Evolutionary conservation across 257 asterid species (phyloP), one percentile per base, ranked within the genome.

Genomic region (Jacaranda mimosifolia): DNA sequence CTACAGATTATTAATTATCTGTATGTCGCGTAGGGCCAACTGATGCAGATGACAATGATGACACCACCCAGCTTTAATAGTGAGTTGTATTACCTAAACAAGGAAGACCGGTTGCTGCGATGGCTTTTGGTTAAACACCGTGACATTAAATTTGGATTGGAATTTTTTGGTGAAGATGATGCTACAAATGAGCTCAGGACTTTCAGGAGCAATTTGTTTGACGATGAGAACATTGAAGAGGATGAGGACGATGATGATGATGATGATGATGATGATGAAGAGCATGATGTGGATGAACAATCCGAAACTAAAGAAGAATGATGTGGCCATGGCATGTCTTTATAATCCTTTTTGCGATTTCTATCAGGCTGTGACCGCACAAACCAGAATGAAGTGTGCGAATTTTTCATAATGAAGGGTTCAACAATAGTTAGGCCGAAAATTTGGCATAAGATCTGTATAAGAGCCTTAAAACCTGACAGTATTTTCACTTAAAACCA

Each of bases 41-140:
- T 91, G 84, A 63, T 85, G 81, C 97, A 93, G 84, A 83, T 93
- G 96, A 91, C 94, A 6, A 78, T 93, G 97, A 93, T 93, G 97
- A 83, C 98, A 35, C 96, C 98, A 4, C 94, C 98, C 76, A 87
- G 85, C 77, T 88, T 93, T 32, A 88, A 88, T 85, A 74, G 60
- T 1, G 97, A 93, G 86, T 90, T 89, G 80, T 82, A 62, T 49
- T 93, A 93, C 89, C 91, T 93, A 53, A 93, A 87, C 93, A 89
- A 89, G 86, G 97, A 93, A 74, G 98, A 93, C 74, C 81, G 96
- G 14, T 77, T 93, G 73, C 89, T 93, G 13, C 96, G 96, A 58
- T 93, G 97, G 98, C 89, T 91, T 84, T 78, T 91, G 80, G 79
- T 91, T 57, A 91, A 90, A 82, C 90, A 91, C 80, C 88, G 97